Conservation (phyloP, 2,329 filamentous ascomycete genomes). For the Leptographium lundbergii region DNA sequence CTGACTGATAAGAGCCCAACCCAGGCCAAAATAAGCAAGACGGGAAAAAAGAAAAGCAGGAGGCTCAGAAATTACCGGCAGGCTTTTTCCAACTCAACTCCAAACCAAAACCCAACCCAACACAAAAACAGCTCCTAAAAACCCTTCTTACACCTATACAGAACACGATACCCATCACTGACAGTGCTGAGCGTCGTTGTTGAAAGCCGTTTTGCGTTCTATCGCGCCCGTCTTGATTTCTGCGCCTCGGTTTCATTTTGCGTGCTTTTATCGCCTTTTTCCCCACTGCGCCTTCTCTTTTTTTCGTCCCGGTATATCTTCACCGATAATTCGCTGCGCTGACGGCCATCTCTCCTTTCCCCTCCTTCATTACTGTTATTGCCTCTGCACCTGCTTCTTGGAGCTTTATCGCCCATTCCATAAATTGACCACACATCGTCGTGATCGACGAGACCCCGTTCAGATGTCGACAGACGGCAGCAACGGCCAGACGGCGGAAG, state of each 20-base stretch:
- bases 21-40: background rate
- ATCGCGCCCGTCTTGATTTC: background rate
- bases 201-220: background rate
- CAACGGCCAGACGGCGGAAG: constrained; percentile 14
- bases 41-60: background rate
- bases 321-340: background rate
- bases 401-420: background rate
- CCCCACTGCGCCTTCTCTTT: background rate
- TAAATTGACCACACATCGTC: background rate
- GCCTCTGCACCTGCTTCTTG: background rate
- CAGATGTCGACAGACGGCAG: constrained; percentile 9
- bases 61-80: background rate
- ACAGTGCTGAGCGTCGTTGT: background rate
- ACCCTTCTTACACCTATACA: background rate
- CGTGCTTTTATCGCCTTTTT: background rate
- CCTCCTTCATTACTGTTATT: background rate
- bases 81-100: background rate
- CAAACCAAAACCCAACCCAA: background rate
- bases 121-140: background rate
- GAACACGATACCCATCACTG: background rate
- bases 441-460: background rate
- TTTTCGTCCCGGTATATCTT: background rate
- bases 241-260: background rate
- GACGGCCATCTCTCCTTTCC: background rate
- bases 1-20: constrained; percentile 6